Evolutionary conservation across 768 basidiomycete species (phyloP), one percentile per base, ranked within the genome.

Genomic region (Suillus subalutaceus): DNA sequence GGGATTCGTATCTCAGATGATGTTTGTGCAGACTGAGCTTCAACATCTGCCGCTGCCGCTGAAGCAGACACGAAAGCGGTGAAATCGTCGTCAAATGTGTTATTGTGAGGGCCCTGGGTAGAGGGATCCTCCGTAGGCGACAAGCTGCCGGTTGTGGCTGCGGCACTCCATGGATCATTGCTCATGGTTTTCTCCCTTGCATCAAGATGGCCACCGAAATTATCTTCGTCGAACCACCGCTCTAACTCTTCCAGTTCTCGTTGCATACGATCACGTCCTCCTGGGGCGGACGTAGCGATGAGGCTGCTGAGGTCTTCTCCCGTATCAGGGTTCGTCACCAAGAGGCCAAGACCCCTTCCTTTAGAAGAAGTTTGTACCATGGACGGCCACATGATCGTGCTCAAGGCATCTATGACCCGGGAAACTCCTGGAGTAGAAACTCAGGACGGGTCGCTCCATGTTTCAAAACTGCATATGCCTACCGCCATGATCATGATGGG

Each of bases 311-410:
- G 43, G 12, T 56, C 66, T 44, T 66, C 50, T 35, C 40, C 43
- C 20, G n/a, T 37, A 46, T 58, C 35, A 30, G 8, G 30, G 30
- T 56, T 46, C 30, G 37, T 41, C 41, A 6, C 13, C 46, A 68
- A 57, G 41, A 55, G 43, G 12, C 44, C 52, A 30, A 23, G 62
- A 32, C 35, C 26, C 23, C 62, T 63, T 37, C 44, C 59, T 48
- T 41, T 57, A n/a, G 41, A 62, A 6, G 66, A 26, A n/a, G 46
- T 55, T 30, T 84, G 79, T 58, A 85, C 77, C 86, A 95, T 89
- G 0, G 90, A 90, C 5, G 93, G 90, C 93, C 93, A 95, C 89
- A 94, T 93, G 71, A 95, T 87, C 1, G 93, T 93, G 75, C 91
- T 90, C 53, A 95, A 79, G 13, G 93, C 91, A 72, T 93, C 92